Evolutionary conservation across 306 rosid genomes (phyloP), one percentile per base, ranked within the genome.

Genomic region (Begonia loranthoides): DNA sequence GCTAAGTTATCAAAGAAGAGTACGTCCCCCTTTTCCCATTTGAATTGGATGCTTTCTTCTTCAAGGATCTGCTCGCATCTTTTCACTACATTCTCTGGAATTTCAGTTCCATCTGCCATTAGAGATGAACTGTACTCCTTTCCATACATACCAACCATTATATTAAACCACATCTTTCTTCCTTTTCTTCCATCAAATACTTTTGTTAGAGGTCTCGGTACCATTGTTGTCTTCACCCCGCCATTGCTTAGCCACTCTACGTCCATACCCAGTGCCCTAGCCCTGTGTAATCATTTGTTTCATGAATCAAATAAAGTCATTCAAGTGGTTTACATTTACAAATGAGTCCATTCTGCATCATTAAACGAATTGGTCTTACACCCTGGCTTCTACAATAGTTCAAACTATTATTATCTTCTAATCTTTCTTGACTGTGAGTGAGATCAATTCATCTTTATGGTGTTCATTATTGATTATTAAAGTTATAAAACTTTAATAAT

Each of bases 41-140:
- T 78, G 66, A 83, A 87, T n/a, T 87, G 84, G 44, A 83, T 83
- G 73, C 94, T 83, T 59, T 87, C 96, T 61, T 87, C 96, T 74
- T 87, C 96, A 47, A 87, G 83, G 22, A 80, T 87, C 70, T 83
- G 65, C 66, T 51, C 87, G 61, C 96, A 78, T 54, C 96, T 78
- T 55, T 80, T 83, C 53, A 80, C 94, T 12, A 83, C 63, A 17
- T 78, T 14, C 13, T 56, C 58, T 36, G 87, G 68, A 58, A 87
- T 80, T 60, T 78, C 82, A 6, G 80, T 73, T 50, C 90, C 94
- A 40, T 87, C 83, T 0, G 80, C 96, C 84, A 87, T 76, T n/a
- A 17, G 51, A 10, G 89, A 87, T 0, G 96, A 78, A 76, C 96
- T 87, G 48, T 59, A 55, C 49, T 71, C 82, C 76, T 80, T 87